These are phyloP conservation scores for Chenopodium quinoa DNA, from an alignment of 148 eudicot genomes.

Conservation along the genomic window DNA sequence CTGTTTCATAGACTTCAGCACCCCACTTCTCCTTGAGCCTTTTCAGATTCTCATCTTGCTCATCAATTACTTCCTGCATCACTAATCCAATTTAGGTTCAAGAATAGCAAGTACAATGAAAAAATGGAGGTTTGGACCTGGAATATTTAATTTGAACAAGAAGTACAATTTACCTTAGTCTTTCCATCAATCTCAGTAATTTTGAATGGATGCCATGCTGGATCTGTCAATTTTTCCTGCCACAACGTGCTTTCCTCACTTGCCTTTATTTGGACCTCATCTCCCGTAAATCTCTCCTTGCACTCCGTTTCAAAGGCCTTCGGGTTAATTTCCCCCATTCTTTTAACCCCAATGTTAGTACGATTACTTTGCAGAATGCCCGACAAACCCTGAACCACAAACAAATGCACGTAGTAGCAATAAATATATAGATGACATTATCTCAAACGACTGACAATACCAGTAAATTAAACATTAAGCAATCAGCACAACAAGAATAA, in stretches of 20 bases:
- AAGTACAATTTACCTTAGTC: conserved; percentile 36
- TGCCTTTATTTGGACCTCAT: conserved; percentile 58
- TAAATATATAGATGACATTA: no score
- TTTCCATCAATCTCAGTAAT: conserved; percentile 36
- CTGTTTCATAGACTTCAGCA: conserved; percentile 40
- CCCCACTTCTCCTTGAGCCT: conserved; percentile 50
- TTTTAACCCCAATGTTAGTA: conserved; percentile 57
- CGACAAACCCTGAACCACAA: conserved; percentile 47
- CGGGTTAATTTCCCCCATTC: conserved; percentile 78
- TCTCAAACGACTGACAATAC: neutral
- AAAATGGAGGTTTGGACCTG: neutral
- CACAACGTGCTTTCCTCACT: conserved; percentile 63
- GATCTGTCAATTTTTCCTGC: conserved; percentile 60
- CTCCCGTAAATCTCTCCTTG: conserved; percentile 39
- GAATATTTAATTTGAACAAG: neutral
- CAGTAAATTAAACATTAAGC: neutral
- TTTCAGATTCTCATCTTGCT: conserved; percentile 47
- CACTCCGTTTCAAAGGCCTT: conserved; percentile 54
- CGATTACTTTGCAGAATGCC: conserved; percentile 34
- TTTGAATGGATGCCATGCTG: conserved; percentile 77
- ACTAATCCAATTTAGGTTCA: neutral
- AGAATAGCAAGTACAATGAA: neutral
- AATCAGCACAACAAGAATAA: neutral
- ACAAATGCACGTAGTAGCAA: neutral
- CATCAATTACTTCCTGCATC: conserved; percentile 43